These are phyloP conservation scores for Yueomyces sp. DNA, from an alignment of 1,139 yeast genomes.

Conservation along the genomic window DNA sequence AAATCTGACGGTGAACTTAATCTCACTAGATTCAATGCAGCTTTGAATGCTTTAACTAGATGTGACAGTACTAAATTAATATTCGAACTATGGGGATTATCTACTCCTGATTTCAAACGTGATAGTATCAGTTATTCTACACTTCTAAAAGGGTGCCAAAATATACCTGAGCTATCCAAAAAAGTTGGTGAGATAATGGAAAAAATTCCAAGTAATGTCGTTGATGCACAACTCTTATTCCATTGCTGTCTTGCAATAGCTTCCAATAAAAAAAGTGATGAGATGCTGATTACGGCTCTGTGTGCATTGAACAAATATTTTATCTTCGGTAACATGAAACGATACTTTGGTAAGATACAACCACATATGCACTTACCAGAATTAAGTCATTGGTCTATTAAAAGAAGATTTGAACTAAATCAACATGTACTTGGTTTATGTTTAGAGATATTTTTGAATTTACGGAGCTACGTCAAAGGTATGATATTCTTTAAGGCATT, in stretches of 20 bases:
- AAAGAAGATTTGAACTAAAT: conserved; percentile 7
- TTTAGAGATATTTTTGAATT: conserved; percentile 10
- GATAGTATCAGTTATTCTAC: conserved; percentile 16
- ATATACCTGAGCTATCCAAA: conserved; percentile 10
- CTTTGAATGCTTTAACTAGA: conserved; percentile 19
- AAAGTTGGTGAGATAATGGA: conserved; percentile 10
- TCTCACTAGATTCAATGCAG: conserved; percentile 20
- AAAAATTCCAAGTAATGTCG: conserved; percentile 7
- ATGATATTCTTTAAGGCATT: conserved; percentile 6
- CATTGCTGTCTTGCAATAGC: conserved; percentile 13
- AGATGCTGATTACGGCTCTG: conserved; percentile 5
- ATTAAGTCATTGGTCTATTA: conserved; percentile 10
- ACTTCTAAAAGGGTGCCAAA: conserved; percentile 14
- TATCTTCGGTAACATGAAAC: conserved; percentile 2
- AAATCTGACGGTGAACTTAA: conserved; percentile 11
- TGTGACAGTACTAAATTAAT: conserved; percentile 13
- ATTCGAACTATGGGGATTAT: conserved; percentile 13
- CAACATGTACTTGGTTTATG: conserved; percentile 12
- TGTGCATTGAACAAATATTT: conserved; percentile 11
- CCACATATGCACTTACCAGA: conserved; percentile 7
- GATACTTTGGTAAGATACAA: background rate
- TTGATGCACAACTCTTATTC: conserved; percentile 14
- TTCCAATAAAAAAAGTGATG: conserved; percentile 5
- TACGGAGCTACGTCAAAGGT: conserved; percentile 8
- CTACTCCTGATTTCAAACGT: conserved; percentile 8